phyloP scores from a whole-genome alignment of 2,329 filamentous ascomycete species.

The Alternaria angustiovoidea region DNA sequence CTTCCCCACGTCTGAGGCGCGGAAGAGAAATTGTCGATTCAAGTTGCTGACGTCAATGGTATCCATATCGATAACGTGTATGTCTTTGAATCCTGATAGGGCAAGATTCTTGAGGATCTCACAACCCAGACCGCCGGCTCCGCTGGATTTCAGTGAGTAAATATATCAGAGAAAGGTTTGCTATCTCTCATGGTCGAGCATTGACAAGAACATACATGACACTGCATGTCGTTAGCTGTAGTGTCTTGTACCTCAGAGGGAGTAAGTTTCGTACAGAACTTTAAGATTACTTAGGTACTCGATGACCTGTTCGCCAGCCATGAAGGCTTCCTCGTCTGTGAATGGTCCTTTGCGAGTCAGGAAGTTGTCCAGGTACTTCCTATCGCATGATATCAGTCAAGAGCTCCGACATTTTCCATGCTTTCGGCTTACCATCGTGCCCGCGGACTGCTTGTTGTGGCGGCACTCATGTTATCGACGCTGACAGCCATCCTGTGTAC shows the following conservation, averaged over 20 bases:
- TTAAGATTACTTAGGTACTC: conserved; percentile 47
- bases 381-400: conserved; percentile 51
- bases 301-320: conserved; percentile 62
- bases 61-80: conserved; percentile 99
- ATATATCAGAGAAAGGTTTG: background rate
- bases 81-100: conserved; percentile 92
- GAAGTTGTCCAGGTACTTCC: conserved; percentile 85
- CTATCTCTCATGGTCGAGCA: background rate
- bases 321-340: conserved; percentile 67
- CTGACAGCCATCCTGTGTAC: conserved; percentile 37
- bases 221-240: conserved; percentile 36
- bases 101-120: conserved; percentile 97
- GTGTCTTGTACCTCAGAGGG: background rate
- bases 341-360: conserved; percentile 81
- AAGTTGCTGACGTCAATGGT: conserved; percentile 99
- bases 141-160: conserved; percentile 66
- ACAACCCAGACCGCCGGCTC: conserved; percentile 91
- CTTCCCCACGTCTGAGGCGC: conserved; percentile 88
- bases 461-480: conserved; percentile 17
- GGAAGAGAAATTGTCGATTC: conserved; percentile 97
- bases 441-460: conserved; percentile 32
- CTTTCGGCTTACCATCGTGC: conserved; percentile 55
- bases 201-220: conserved; percentile 48
- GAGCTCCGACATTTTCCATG: conserved; percentile 1
- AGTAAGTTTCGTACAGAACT: conserved; percentile 68